Evolutionary conservation across 768 basidiomycete species (phyloP), one percentile per base, ranked within the genome.

Genomic region (Dendrothele bispora): DNA sequence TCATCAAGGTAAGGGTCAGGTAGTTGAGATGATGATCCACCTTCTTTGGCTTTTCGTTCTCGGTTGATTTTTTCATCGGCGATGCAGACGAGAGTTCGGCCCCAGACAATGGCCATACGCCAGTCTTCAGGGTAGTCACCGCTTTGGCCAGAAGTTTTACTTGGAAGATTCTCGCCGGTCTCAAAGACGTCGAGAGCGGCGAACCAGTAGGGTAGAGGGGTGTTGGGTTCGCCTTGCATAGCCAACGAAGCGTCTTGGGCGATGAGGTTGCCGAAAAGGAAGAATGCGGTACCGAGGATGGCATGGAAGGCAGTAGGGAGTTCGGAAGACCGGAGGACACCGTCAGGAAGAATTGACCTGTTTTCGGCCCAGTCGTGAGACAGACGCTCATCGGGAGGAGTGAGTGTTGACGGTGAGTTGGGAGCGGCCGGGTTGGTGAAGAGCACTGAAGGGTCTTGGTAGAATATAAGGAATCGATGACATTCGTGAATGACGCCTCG

Each of bases 101-200:
- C 84, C 82, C 82, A 84, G 41, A 78, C 69, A 54, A 85, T 69
- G 14, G 82, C 78, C 76, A 86, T 79, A 25, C 79, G 75, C 84
- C 84, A 88, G 62, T 86, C 82, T 55, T 84, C 80, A 6, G 69
- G 67, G 22, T 40, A 49, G 41, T 61, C 60, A 36, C 54, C 60
- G 14, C 59, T 60, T 1, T 57, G 55, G 28, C 70, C 70, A 42
- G 54, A 66, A 4, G 67, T 67, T 27, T 72, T 72, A 28, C 72
- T 71, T 1, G 83, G 83, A 6, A 83, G 65, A 53, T 73, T 80
- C 56, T 86, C 83, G 36, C 83, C 84, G 6, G 77, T 80, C 64
- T 86, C 82, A 55, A 88, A 84, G 6, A 84, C 80, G 56, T 86
- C 84, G 44, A 88, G 69, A 1, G 85, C 82, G n/a, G 79, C 75